Conservation (phyloP, 2,329 filamentous ascomycete genomes). For the Aurifilum marmelostoma region DNA sequence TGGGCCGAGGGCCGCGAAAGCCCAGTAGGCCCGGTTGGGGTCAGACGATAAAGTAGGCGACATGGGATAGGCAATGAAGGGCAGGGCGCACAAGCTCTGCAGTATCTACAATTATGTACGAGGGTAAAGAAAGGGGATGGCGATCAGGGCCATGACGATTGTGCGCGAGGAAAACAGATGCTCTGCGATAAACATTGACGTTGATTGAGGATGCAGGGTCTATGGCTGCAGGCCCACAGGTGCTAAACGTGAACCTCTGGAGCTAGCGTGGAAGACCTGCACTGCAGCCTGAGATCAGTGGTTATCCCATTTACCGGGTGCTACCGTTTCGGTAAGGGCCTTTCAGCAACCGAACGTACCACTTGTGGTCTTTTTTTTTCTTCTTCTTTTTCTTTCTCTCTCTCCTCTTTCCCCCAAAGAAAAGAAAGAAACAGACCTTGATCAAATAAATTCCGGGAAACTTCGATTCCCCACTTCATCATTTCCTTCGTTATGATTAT, state of each 20-base stretch:
- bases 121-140: background rate
- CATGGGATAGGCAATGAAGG: background rate
- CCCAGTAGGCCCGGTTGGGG: constrained; percentile 52
- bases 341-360: background rate
- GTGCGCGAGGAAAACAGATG: background rate
- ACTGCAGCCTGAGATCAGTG: background rate
- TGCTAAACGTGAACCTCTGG: background rate
- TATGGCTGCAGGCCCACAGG: background rate
- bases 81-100: background rate
- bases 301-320: background rate
- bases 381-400: no score
- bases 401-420: no score
- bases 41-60: constrained; percentile 10
- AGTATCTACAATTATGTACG: background rate
- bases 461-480: background rate
- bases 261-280: background rate
- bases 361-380: background rate
- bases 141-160: background rate
- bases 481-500: no score
- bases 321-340: background rate
- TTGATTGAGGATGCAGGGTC: background rate
- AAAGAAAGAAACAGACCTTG: no score
- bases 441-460: background rate
- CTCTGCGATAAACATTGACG: background rate
- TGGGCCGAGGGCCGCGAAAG: constrained; percentile 53